Evolutionary conservation across 305 asterid species (phyloP).

Genomic region (Solanum hybrid): DNA sequence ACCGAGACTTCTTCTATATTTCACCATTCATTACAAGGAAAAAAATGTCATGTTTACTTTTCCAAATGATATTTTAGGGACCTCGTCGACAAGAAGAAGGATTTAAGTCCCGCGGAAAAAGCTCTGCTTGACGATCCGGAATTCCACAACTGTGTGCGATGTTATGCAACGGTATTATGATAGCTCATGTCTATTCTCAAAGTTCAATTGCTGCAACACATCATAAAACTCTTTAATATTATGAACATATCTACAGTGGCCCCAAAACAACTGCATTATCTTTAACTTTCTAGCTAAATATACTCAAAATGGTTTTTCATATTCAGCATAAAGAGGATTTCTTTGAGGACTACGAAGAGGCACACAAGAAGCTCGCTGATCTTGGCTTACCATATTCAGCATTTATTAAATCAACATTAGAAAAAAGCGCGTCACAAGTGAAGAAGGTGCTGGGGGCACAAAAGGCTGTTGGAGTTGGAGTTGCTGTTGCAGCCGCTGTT

Average conservation of each 20-base stretch:
- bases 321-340: constrained; percentile 46
- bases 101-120: constrained; percentile 44
- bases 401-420: neutral
- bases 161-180: constrained; percentile 50
- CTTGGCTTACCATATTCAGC: constrained; percentile 46
- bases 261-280: neutral
- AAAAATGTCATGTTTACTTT: neutral
- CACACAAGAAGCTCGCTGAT: constrained; percentile 83
- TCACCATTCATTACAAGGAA: neutral
- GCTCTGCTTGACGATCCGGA: constrained; percentile 50
- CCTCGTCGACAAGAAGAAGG: constrained; percentile 42
- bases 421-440: constrained; percentile 4
- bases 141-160: constrained; percentile 32
- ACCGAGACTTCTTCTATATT: neutral
- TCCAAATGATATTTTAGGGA: constrained; percentile 25
- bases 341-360: constrained; percentile 54
- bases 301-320: neutral
- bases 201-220: neutral
- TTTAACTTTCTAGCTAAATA: neutral
- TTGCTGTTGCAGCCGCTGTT: constrained; percentile 45
- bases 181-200: neutral
- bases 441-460: neutral
- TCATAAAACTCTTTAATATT: neutral
- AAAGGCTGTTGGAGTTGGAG: constrained; percentile 12
- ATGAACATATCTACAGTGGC: neutral